phyloP scores from a whole-genome alignment of 306 rosid species.

The apple (Malus domestica) region DNA sequence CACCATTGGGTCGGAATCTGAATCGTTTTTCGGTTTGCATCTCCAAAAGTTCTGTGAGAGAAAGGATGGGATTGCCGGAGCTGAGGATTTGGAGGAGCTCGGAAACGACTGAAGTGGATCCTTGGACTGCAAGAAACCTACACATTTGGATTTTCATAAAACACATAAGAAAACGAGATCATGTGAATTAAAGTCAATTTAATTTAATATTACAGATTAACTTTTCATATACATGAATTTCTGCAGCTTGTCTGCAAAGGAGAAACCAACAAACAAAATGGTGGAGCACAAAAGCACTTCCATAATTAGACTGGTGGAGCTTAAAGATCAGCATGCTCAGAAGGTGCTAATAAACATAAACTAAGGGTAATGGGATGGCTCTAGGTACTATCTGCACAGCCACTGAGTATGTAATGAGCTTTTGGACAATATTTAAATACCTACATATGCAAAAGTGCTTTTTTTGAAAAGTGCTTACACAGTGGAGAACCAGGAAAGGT shows the following conservation, averaged over 20 bases:
- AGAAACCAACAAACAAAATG: conserved; percentile 9
- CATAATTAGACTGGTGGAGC: conserved; percentile 6
- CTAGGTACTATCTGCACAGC: background rate
- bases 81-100: conserved; percentile 22
- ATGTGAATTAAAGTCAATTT: background rate
- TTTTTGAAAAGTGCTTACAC: background rate
- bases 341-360: background rate
- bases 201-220: conserved; percentile 7
- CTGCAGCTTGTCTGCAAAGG: conserved; percentile 14
- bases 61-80: conserved; percentile 35
- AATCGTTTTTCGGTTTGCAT: conserved; percentile 28
- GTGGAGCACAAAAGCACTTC: conserved; percentile 30
- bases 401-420: background rate
- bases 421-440: background rate
- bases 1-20: conserved; percentile 41
- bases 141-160: conserved; percentile 11
- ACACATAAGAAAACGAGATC: background rate
- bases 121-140: conserved; percentile 64
- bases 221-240: conserved; percentile 14
- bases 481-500: background rate
- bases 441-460: background rate
- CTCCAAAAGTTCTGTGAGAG: conserved; percentile 38
- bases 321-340: background rate
- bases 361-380: background rate
- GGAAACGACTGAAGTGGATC: conserved; percentile 65